Conservation (phyloP, 192 early-diverging fungal genomes). For the Rhizoclosmatium globosum region DNA sequence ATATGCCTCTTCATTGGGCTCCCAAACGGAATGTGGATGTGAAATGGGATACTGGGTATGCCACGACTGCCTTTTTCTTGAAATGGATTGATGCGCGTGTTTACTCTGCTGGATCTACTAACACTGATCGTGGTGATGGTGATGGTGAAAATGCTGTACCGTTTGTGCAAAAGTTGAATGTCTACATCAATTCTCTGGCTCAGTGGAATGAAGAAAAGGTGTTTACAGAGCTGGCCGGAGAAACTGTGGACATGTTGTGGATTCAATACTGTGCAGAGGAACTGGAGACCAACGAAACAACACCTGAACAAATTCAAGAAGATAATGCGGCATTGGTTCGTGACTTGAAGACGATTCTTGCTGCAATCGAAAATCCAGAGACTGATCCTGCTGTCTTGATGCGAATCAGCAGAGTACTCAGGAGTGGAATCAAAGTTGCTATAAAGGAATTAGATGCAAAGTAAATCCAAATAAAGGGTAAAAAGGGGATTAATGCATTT, state of each 20-base stretch:
- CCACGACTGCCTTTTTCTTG: conserved; percentile 55
- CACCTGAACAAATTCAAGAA: neutral
- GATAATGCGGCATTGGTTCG: conserved; percentile 1
- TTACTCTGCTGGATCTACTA: neutral
- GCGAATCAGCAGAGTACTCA: too few species aligned
- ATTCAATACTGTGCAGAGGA: conserved; percentile 14
- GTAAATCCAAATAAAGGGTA: too few species aligned
- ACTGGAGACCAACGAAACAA: neutral
- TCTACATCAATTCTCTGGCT: neutral
- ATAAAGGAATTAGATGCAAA: too few species aligned
- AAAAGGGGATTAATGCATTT: too few species aligned
- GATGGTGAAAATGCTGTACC: neutral
- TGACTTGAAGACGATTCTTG: neutral
- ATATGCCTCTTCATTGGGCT: conserved; percentile 48
- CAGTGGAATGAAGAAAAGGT: conserved; percentile 1
- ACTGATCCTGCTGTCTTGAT: neutral
- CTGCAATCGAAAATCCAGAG: neutral
- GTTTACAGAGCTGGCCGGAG: conserved; percentile 2
- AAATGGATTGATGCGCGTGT: conserved; percentile 42
- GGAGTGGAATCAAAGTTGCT: too few species aligned
- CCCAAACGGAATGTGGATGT: conserved; percentile 26
- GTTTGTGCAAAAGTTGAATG: conserved; percentile 21
- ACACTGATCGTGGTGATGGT: neutral
- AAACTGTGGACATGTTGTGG: conserved; percentile 28
- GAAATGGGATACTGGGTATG: conserved; percentile 51